Percentiles rank a stretch among this genome's conserved stretches.
Evolutionary conservation across 352 stramenopile species (phyloP).

Genomic region (Phytophthora niederhauseri): DNA sequence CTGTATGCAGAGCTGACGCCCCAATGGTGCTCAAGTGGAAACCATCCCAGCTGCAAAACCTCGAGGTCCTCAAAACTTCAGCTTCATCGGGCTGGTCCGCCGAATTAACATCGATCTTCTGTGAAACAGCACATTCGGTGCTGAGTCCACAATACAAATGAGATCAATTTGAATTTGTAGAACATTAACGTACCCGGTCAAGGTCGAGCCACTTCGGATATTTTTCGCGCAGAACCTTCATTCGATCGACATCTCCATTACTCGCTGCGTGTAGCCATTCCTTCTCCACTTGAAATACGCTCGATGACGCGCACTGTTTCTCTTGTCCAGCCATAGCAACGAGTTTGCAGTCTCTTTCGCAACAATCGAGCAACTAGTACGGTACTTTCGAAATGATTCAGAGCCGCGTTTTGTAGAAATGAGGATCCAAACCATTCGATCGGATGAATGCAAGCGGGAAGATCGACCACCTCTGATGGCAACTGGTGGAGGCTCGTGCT

Average conservation of each 20-base stretch:
- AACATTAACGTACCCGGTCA: constrained; percentile 7
- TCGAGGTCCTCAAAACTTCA: not conserved
- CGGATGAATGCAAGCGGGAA: not conserved
- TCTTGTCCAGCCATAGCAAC: not conserved
- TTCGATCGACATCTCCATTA: constrained; percentile 11
- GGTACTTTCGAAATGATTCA: not conserved
- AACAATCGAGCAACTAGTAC: not conserved
- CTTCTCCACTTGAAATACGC: not conserved
- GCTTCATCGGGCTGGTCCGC: not conserved
- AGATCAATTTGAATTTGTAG: not conserved
- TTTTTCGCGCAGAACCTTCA: constrained; percentile 3
- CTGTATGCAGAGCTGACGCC: constrained; percentile 22
- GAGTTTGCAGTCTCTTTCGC: not conserved
- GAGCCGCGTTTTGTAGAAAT: constrained; percentile 8
- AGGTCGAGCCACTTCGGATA: constrained; percentile 13
- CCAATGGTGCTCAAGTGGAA: constrained; percentile 25
- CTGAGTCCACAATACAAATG: not conserved
- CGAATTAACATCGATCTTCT: not conserved
- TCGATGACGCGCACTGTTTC: not conserved
- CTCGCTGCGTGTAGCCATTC: constrained; percentile 12
- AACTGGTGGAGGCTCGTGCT: not conserved
- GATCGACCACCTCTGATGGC: not conserved
- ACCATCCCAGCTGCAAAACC: constrained; percentile 23
- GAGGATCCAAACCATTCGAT: not conserved
- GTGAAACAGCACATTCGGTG: not conserved